phyloP scores from a whole-genome alignment of 106 monocot genomes.

The Dioscorea zingiberensis region DNA sequence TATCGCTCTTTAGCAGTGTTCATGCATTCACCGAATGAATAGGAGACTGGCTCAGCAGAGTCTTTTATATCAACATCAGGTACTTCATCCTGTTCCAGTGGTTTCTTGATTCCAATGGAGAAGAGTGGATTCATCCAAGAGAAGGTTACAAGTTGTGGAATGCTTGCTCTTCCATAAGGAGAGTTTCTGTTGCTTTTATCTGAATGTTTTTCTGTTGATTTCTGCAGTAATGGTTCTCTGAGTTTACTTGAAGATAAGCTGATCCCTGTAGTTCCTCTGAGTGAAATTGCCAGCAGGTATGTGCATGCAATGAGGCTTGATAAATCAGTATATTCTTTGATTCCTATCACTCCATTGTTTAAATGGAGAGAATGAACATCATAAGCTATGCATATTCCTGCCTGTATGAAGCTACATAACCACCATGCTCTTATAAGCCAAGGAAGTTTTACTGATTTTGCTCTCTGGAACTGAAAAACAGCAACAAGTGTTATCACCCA shows the following conservation, averaged over 20 bases:
- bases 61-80: conserved; percentile 72
- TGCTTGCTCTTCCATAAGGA: conserved; percentile 62
- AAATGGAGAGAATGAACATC: conserved; percentile 26
- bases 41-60: conserved; percentile 47
- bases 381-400: conserved; percentile 17
- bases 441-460: conserved; percentile 36
- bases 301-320: conserved; percentile 30
- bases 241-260: conserved; percentile 13
- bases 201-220: conserved; percentile 28
- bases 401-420: conserved; percentile 48
- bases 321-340: conserved; percentile 25
- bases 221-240: conserved; percentile 56
- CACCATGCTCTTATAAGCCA: conserved; percentile 68
- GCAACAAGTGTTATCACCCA: conserved; percentile 33
- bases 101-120: conserved; percentile 52
- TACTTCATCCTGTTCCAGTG: conserved; percentile 69
- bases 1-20: conserved; percentile 33
- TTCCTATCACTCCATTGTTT: conserved; percentile 12
- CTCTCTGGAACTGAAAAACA: conserved; percentile 35
- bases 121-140: conserved; percentile 89
- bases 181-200: conserved; percentile 30
- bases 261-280: conserved; percentile 76
- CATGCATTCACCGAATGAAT: conserved; percentile 36
- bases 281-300: conserved; percentile 36
- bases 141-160: conserved; percentile 71